Base-by-base conservation (phyloP, 192 early-diverging fungal species). In the Linnemannia zychae region DNA sequence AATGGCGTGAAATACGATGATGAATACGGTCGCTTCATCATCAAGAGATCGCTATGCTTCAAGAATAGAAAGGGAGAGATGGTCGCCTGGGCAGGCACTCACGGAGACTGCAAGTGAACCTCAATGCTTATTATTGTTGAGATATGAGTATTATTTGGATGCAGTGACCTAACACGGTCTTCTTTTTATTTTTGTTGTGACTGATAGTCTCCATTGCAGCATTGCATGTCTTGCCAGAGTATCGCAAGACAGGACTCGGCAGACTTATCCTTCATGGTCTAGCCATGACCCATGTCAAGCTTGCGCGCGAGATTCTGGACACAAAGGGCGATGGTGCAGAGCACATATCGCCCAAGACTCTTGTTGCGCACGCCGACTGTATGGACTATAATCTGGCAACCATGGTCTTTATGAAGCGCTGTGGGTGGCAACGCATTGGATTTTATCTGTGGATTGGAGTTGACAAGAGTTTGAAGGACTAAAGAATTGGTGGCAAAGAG, bases 61-160 rank as follows among this genome's bases (percentile, higher is more conserved):
- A 24, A 77, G 63, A 50, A 71, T 48, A 75, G 68, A 38, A 28
- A 68, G 31, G 74, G 78, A 18, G 33, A 79, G 1, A 79, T 85
- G 73, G 77, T 85, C 1, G 83, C 83, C 3, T 85, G 83, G 83
- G 83, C 77, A 24, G 83, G 83, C n/a, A 70, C 83, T 2, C 83
- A 85, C 48, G 53, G 49, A 44, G 83, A 85, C 50, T 85, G 81
- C 77, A 77, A 77, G 81, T 76, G 2, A 7, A 24, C 33, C 7
- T 9, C 18, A 1, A 38, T 36, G 13, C 15, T 24, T 44, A n/a
- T 9, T 3, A 24, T 44, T 71, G 12, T 31, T 28, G 36, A 31
- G 36, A n/a, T n/a, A n/a, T 34, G 33, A 68, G n/a, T 28, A 11
- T 18, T 47, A 1, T 31, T 15, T 44, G 40, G 11, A n/a, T 31